Conservation (phyloP, 2,329 filamentous ascomycete species). For the Calonectria crousiana region DNA sequence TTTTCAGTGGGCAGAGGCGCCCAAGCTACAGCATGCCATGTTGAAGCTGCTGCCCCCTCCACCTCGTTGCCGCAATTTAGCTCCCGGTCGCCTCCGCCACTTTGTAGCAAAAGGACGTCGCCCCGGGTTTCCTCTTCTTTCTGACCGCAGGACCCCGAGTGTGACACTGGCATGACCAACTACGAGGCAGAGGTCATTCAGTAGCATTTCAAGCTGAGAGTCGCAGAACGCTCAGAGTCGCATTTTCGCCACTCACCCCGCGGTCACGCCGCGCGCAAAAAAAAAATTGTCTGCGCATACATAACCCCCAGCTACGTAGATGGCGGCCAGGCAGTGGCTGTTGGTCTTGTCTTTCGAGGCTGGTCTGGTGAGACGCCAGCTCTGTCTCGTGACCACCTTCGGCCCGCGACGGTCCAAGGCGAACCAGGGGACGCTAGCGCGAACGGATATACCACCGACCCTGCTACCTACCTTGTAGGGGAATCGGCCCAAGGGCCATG, state of each 20-base stretch:
- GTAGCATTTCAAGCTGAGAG: constrained; percentile 16
- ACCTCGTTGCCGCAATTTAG: not conserved
- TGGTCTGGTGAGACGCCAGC: not conserved
- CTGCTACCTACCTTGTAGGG: constrained; percentile 36
- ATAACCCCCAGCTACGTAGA: not conserved
- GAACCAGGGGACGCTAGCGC: constrained; percentile 18
- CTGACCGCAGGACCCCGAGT: constrained; percentile 9
- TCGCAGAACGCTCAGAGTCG: not conserved
- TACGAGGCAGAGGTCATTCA: constrained; percentile 13
- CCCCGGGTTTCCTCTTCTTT: not conserved
- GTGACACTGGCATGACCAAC: constrained; percentile 11
- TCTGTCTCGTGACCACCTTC: constrained; percentile 29
- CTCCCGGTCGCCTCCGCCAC: constrained; percentile 28
- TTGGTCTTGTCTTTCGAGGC: not conserved
- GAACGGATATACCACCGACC: constrained; percentile 24
- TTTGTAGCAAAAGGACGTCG: not conserved
- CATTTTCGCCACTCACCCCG: constrained; percentile 8
- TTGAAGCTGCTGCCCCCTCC: not conserved
- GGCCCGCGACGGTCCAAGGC: constrained; percentile 33
- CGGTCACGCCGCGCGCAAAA: not conserved
- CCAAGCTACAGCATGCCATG: not conserved
- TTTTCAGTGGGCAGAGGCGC: not conserved
- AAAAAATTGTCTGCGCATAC: not conserved
- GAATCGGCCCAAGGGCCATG: constrained; percentile 36
- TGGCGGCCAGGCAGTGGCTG: not conserved